Evolutionary conservation across 495 filamentous ascomycete genomes (phyloP), one percentile per base, ranked within the genome.

Genomic region (Xylaria bambusicola): DNA sequence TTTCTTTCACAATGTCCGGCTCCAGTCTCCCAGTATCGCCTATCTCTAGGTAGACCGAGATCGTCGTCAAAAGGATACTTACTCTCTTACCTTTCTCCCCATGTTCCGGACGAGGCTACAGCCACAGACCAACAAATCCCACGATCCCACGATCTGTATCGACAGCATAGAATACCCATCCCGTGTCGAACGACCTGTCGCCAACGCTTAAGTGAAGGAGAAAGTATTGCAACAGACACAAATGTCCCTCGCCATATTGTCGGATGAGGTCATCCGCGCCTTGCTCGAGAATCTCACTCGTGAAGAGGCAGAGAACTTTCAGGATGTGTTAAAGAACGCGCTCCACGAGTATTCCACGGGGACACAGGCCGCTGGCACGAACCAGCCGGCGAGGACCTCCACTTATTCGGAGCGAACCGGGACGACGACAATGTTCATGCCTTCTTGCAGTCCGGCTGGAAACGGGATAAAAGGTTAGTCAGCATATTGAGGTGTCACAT

Each of bases 351-450:
- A 94, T 69, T 92, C 90, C 0, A 90, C 87, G 8, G 84, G 84
- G 3, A 86, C 81, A 1, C 80, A 86, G 58, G 77, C 81, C 18
- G 56, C 66, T 40, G 57, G 62, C 17, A 70, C 75, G 41, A 72
- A 66, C 56, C 91, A 96, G 67, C 93, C 93, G 0, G 83, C 85
- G 54, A 83, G 93, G 46, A 89, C 89, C 0, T 81, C 86, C 0
- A 82, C 93, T 46, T 83, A 84, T 42, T 74, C 81, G 29, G 51
- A 79, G 3, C 79, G 75, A 20, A 87, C 90, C 77, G 88, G 90
- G 36, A 83, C 85, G 41, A 95, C 89, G 2, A 96, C 90, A 0
- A 78, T 98, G 29, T 94, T 96, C 71, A 98, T 97, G 94, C 94
- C 94, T 3, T 90, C 90, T 2, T 84, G 75, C 21, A 78, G 73